Evolutionary conservation across 2,329 filamentous ascomycete genomes (phyloP), one percentile per base, ranked within the genome.

Genomic region (Pezicula carpinea): DNA sequence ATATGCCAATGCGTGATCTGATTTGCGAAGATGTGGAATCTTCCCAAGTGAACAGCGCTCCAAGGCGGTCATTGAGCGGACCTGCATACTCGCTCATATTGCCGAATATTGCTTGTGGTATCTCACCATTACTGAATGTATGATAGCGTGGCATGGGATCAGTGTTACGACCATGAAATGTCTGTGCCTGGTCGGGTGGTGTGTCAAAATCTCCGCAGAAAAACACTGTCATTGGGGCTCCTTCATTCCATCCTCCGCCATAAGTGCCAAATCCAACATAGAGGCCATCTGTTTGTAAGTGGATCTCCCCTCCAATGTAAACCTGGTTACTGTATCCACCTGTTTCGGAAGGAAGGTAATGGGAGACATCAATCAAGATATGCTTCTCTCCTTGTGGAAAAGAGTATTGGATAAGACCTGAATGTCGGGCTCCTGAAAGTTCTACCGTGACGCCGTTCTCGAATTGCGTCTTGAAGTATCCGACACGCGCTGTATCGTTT

Each of bases 181-280:
- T 72, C 59, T 68, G 71, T 52, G 66, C 66, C 2, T 68, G 64
- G 6, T 69, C 61, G 7, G 60, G 47, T 15, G 62, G 51, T 60
- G 59, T 49, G 40, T 78, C 72, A 53, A 85, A 85, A 43, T 71
- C 69, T 14, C 81, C 82, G 56, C 82, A 85, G 63, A 80, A 80
- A 57, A 76, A 77, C 5, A 72, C 66, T 1, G 59, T 68, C 66
- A 65, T 76, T 42, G 74, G 63, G 1, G 66, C 52, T 2, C 64
- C 65, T 13, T 66, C 48, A 39, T 64, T 64, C 66, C 66, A 69
- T 1, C 66, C 66, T 5, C 52, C 47, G 5, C 73, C 68, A 52
- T 75, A 76, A 1, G 68, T 66, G 4, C 73, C 73, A 40, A 61
- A 65, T 0, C 72, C 73, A 45, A 69, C 67, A 52, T 75, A 76